Conservation (phyloP, 306 rosid species). For the Oxytropis ochrocephala region DNA sequence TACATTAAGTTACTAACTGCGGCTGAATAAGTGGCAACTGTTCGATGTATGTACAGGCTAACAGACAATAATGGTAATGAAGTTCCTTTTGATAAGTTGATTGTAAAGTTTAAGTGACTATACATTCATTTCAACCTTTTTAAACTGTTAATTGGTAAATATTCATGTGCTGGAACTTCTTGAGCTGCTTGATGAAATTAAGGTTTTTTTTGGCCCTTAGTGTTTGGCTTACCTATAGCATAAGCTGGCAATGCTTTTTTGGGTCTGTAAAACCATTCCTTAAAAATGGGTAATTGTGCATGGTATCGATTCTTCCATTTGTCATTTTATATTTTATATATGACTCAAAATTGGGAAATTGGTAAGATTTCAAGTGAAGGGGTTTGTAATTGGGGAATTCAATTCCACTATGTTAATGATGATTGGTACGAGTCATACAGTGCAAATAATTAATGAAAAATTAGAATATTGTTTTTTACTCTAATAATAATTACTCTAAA, state of each 20-base stretch:
- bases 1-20: constrained; percentile 16
- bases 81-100: background rate
- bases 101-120: background rate
- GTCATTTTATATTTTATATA: background rate
- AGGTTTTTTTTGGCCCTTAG: background rate
- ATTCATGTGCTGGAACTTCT: constrained; percentile 13
- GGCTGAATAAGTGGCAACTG: constrained; percentile 12
- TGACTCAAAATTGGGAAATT: background rate
- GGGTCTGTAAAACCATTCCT: background rate
- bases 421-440: background rate
- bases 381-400: background rate
- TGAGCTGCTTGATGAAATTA: constrained; percentile 8
- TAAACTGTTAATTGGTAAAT: background rate
- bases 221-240: background rate
- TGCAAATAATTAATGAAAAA: background rate
- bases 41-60: constrained; percentile 10
- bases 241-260: constrained; percentile 3
- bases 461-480: background rate
- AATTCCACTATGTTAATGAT: background rate
- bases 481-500: background rate
- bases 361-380: background rate
- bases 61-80: background rate
- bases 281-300: background rate
- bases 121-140: constrained; percentile 10
- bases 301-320: constrained; percentile 16